Percentiles rank a stretch among this genome's conserved stretches.
These are phyloP conservation scores for Fusarium xylarioides DNA, from an alignment of 2,329 filamentous ascomycete genomes.

Conservation along the genomic window DNA sequence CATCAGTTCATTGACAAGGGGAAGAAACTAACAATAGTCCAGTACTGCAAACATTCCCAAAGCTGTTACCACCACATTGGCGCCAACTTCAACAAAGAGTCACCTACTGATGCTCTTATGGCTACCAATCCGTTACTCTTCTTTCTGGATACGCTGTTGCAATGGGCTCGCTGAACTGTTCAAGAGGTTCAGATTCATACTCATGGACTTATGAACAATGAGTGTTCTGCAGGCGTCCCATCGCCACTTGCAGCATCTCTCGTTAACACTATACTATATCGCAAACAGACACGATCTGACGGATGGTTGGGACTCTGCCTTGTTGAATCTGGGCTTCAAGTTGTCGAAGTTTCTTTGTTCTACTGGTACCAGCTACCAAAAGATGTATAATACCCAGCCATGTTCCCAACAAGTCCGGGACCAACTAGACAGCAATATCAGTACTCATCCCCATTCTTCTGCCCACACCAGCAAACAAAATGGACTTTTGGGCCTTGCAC, in stretches of 20 bases:
- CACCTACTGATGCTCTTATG: not conserved
- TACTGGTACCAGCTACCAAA: not conserved
- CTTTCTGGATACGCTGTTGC: not conserved
- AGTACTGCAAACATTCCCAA: not conserved
- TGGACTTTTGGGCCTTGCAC: rapidly evolving
- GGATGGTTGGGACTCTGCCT: rapidly evolving
- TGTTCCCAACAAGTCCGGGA: not conserved
- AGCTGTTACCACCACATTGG: not conserved
- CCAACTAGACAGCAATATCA: not conserved
- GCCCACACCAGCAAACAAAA: not conserved
- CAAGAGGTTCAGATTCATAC: not conserved
- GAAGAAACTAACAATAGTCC: not conserved
- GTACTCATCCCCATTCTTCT: not conserved
- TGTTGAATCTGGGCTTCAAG: rapidly evolving
- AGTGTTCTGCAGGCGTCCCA: not conserved
- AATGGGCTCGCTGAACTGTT: too few species aligned
- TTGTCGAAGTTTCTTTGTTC: not conserved
- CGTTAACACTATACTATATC: not conserved
- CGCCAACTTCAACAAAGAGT: not conserved
- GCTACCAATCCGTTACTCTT: too few species aligned
- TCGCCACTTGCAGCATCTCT: not conserved
- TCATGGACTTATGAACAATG: not conserved
- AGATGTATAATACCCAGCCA: not conserved
- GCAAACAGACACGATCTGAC: rapidly evolving
- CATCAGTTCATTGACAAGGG: not conserved